phyloP scores from a whole-genome alignment of 306 rosid species.

The Ormosia emarginata region DNA sequence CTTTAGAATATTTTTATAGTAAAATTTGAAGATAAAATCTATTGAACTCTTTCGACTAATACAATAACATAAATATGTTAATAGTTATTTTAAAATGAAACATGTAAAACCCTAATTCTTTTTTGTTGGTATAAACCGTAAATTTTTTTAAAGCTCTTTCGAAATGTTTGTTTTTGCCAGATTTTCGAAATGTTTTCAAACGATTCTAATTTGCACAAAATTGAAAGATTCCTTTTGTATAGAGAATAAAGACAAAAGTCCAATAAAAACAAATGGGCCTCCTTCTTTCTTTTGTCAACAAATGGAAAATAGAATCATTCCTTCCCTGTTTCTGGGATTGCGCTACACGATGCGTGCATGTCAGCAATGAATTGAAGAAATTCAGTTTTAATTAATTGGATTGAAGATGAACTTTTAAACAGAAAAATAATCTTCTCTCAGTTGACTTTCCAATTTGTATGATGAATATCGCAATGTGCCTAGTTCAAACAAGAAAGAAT shows the following conservation, averaged over 20 bases:
- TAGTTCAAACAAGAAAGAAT: not conserved
- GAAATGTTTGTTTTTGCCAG: not conserved
- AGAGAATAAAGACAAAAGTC: not conserved
- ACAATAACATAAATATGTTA: not conserved
- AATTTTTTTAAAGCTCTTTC: not conserved
- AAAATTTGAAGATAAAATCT: not conserved
- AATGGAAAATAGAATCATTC: not conserved
- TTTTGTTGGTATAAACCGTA: too few species aligned
- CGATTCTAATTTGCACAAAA: not conserved
- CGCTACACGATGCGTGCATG: not conserved
- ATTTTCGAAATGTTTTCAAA: not conserved
- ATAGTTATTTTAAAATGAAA: too few species aligned
- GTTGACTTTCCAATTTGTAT: not conserved
- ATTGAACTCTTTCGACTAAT: not conserved
- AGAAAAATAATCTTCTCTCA: not conserved
- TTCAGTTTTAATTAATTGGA: too few species aligned
- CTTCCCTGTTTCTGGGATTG: not conserved
- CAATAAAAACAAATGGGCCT: not conserved
- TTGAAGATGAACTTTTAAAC: not conserved
- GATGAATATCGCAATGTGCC: not conserved
- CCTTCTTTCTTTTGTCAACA: conserved; percentile 7
- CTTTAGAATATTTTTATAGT: too few species aligned
- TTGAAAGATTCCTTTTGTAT: conserved; percentile 10
- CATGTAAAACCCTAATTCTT: not conserved
- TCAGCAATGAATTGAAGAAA: too few species aligned